A percentile compares a stretch with the other conserved stretches of the same genome.
phyloP scores from a whole-genome alignment of 1,284 basidiomycete genomes.

The Boletus semigastroideus region DNA sequence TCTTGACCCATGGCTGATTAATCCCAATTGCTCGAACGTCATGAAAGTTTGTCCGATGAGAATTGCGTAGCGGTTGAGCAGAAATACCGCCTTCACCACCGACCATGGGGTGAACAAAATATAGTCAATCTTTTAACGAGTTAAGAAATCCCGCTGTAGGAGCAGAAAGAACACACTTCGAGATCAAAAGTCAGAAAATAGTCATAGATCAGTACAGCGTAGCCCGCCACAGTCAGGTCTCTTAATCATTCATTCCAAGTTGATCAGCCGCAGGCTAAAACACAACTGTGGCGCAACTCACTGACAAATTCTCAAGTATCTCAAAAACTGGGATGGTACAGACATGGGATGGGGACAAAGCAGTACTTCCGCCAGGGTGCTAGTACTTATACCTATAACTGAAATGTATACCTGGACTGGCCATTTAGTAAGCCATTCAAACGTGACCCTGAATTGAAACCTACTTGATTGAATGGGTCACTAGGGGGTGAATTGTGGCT shows the following conservation, averaged over 20 bases:
- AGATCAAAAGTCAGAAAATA: slow-evolving; percentile 15
- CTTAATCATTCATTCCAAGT: background rate
- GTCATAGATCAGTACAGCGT: slow-evolving; percentile 15
- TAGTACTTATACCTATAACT: no score
- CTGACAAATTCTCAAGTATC: background rate
- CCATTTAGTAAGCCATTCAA: no score
- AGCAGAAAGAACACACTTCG: slow-evolving; percentile 8
- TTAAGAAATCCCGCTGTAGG: background rate
- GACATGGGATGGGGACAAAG: background rate
- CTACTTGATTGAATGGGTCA: no score
- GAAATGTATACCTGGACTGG: no score
- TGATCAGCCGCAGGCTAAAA: background rate
- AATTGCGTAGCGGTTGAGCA: slow-evolving; percentile 8
- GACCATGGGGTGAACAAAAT: slow-evolving; percentile 18
- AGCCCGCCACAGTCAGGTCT: slow-evolving; percentile 3
- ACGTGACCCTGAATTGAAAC: no score
- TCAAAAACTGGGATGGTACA: background rate
- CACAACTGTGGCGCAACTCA: background rate
- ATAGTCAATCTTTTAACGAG: slow-evolving; percentile 3
- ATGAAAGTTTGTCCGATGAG: slow-evolving; percentile 6
- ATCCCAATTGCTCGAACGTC: background rate
- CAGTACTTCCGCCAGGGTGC: no score
- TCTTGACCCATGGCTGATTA: slow-evolving; percentile 1
- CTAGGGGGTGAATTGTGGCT: no score
- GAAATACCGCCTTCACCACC: slow-evolving; percentile 10